A percentile compares a stretch with the other conserved stretches of the same genome.
phyloP scores from a whole-genome alignment of 2,329 filamentous ascomycete species.

The Alternaria gansuensis region DNA sequence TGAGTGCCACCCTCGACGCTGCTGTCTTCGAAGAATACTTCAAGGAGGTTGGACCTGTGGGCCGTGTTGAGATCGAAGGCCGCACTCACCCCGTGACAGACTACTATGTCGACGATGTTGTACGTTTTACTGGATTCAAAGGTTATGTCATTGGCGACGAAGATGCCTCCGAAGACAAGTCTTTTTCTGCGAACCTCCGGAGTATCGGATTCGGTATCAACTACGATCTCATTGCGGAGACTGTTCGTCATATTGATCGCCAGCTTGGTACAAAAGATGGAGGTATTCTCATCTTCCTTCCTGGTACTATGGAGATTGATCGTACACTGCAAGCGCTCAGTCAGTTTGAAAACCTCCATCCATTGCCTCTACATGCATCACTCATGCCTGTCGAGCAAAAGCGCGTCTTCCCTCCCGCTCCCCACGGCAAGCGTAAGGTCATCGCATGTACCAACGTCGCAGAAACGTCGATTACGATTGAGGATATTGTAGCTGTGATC shows the following conservation, averaged over 20 bases:
- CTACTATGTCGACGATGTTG: slow-evolving; percentile 87
- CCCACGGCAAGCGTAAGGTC: slow-evolving; percentile 84
- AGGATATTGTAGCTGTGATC: slow-evolving; percentile 95
- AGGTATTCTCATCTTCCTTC: slow-evolving; percentile 94
- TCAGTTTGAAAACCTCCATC: slow-evolving; percentile 72
- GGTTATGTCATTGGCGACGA: slow-evolving; percentile 59
- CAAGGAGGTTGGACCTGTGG: slow-evolving; percentile 73
- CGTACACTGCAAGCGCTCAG: slow-evolving; percentile 75
- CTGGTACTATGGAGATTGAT: slow-evolving; percentile 90
- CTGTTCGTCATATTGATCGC: slow-evolving; percentile 81
- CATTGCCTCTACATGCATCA: slow-evolving; percentile 89
- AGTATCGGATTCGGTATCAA: slow-evolving; percentile 80
- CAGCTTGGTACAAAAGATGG: slow-evolving; percentile 78
- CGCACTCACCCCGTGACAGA: slow-evolving; percentile 90
- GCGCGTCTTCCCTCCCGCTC: slow-evolving; percentile 80
- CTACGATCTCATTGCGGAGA: slow-evolving; percentile 83
- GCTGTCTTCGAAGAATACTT: slow-evolving; percentile 87
- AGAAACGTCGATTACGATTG: slow-evolving; percentile 98
- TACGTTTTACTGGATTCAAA: slow-evolving; percentile 78
- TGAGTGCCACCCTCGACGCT: slow-evolving; percentile 96
- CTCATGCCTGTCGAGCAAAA: slow-evolving; percentile 88
- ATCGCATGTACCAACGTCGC: slow-evolving; percentile 96
- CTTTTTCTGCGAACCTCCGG: slow-evolving; percentile 54
- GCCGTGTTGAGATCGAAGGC: slow-evolving; percentile 84
- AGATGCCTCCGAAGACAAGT: slow-evolving; percentile 60